Evolutionary conservation across 352 stramenopile genomes (phyloP).

Genomic region (Bremia lactucae): DNA sequence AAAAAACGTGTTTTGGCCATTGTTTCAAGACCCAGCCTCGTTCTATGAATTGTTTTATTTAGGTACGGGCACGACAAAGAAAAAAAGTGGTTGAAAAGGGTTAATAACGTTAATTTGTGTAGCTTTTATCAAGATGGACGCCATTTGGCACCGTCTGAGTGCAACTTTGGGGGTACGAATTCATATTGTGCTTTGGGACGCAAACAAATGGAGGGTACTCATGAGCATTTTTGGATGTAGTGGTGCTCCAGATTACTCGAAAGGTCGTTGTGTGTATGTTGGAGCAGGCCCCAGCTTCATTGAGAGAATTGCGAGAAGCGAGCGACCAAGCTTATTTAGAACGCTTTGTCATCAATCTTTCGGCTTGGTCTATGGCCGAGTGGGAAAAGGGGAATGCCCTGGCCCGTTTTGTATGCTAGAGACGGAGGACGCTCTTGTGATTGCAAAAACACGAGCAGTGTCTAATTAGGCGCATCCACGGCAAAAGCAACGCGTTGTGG

Average conservation of each 20-base stretch:
- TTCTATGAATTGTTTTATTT: conserved; percentile 76
- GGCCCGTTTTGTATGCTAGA: conserved; percentile 56
- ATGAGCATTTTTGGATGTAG: conserved; percentile 18
- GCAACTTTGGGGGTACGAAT: conserved; percentile 64
- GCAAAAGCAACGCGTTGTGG: conserved; percentile 13
- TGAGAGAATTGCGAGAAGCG: conserved; percentile 42
- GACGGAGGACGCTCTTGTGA: conserved; percentile 39
- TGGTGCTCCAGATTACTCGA: conserved; percentile 62
- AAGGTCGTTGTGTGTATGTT: conserved; percentile 53
- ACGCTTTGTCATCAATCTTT: conserved; percentile 50
- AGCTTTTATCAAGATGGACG: conserved; percentile 81
- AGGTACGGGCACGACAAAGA: conserved; percentile 10
- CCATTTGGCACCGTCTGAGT: conserved; percentile 63
- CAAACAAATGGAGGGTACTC: background rate
- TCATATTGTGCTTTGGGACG: background rate
- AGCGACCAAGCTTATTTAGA: conserved; percentile 59
- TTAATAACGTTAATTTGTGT: background rate
- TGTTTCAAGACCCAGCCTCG: conserved; percentile 77
- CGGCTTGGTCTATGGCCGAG: conserved; percentile 38
- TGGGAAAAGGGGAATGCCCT: conserved; percentile 63
- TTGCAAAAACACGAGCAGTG: conserved; percentile 13
- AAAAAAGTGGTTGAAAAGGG: background rate
- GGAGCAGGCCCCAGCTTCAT: conserved; percentile 32
- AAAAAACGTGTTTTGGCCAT: conserved; percentile 39
- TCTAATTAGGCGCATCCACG: conserved; percentile 3